Evolutionary conservation across 768 basidiomycete genomes (phyloP), one percentile per base, ranked within the genome.

Genomic region (Collybiopsis confluens): DNA sequence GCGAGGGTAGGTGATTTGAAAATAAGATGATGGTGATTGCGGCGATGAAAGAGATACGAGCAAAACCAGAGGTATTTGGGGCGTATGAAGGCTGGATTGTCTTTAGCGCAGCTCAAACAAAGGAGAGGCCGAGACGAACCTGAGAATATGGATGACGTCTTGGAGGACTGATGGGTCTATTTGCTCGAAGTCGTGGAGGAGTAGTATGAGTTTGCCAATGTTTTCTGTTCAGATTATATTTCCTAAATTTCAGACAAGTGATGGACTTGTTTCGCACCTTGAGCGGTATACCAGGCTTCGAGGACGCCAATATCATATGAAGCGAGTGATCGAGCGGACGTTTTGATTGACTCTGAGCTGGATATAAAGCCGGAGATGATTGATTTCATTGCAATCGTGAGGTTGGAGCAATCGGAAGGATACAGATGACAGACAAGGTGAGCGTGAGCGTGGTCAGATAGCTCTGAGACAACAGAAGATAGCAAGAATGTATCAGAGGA

Each of bases 171-270:
- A 51, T 0, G 79, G 68, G 52, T 88, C 86, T 45, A 88, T 80
- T 61, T 83, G 80, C 61, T 91, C 89, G 58, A 92, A 89, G 53
- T 88, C 84, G 53, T 89, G 86, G 20, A 91, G 61, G 11, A 90
- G 61, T 8, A 87, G 70, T 21, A 84, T 73, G 2, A 91, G 76
- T 10, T 61, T 65, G 4, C 59, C 56, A 1, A 56, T 16, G 10
- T 62, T 56, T 56, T 61, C 50, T 24, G 36, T 33, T 45, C 20
- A 21, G 15, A 30, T 10, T 46, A 23, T 6, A 23, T 57, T n/a
- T n/a, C n/a, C n/a, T n/a, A 54, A 21, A 52, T 23, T 21, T 54
- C 56, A 49, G 52, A 48, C n/a, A 28, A 3, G 43, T 21, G 37
- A 55, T 26, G 44, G 45, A 50, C 51, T 53, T 5, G 45, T 8